Conservation (phyloP, 805 yeast species). For the Candida anglica region DNA sequence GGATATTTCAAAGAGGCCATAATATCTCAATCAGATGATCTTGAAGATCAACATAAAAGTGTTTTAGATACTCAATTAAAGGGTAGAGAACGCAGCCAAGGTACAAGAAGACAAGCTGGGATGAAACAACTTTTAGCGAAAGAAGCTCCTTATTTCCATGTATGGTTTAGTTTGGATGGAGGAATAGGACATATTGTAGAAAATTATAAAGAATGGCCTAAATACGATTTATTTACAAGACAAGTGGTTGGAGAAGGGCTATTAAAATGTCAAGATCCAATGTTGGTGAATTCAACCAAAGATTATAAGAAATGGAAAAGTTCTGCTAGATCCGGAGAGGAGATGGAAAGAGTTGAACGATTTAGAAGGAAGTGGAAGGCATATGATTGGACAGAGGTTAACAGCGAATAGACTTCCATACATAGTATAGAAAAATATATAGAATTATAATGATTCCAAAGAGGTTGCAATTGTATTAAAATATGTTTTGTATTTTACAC, state of each 20-base stretch:
- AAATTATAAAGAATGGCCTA: slow-evolving; percentile 38
- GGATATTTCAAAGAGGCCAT: slow-evolving; percentile 43
- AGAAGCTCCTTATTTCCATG: slow-evolving; percentile 49
- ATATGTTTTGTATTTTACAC: too few species aligned
- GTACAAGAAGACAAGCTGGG: slow-evolving; percentile 16
- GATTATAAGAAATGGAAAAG: slow-evolving; percentile 3
- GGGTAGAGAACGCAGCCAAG: slow-evolving; percentile 38
- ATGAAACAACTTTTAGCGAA: slow-evolving; percentile 34
- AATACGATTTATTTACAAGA: slow-evolving; percentile 42
- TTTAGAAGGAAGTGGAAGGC: slow-evolving; percentile 3
- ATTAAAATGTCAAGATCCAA: slow-evolving; percentile 2
- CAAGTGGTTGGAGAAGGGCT: slow-evolving; percentile 45
- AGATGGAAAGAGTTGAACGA: slow-evolving; percentile 1
- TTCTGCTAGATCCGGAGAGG: not conserved
- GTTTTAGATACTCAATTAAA: slow-evolving; percentile 35
- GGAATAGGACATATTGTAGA: slow-evolving; percentile 52
- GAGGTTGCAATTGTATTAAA: too few species aligned
- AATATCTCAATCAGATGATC: slow-evolving; percentile 13
- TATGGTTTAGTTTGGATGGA: slow-evolving; percentile 44
- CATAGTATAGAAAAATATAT: too few species aligned
- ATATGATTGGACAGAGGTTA: slow-evolving; percentile 2
- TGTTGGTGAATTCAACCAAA: slow-evolving; percentile 1
- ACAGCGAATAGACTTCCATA: not conserved
- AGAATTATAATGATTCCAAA: too few species aligned
- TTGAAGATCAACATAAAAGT: slow-evolving; percentile 12